These are phyloP conservation scores for Arxiozyma bovina DNA, from an alignment of 1,139 yeast genomes.

Conservation along the genomic window DNA sequence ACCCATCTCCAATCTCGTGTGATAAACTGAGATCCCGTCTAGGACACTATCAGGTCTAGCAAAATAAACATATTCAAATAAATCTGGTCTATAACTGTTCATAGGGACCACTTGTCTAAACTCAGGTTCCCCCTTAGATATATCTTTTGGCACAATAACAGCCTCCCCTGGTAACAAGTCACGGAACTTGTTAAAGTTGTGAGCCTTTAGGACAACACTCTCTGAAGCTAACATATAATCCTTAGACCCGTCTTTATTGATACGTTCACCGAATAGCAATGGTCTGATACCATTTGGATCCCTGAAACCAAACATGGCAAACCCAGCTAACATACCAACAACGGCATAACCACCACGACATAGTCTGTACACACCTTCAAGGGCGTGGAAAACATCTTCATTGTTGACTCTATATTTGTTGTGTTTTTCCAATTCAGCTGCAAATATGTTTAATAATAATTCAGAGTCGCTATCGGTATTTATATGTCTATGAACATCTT, in stretches of 20 bases:
- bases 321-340: constrained; percentile 91
- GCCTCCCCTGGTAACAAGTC: constrained; percentile 95
- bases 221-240: constrained; percentile 96
- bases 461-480: constrained; percentile 96
- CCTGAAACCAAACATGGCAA: constrained; percentile 89
- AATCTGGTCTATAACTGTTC: constrained; percentile 80
- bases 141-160: constrained; percentile 74
- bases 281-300: constrained; percentile 98
- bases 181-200: constrained; percentile 68
- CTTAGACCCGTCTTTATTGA: constrained; percentile 54
- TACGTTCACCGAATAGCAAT: constrained; percentile 72
- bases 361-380: constrained; percentile 67
- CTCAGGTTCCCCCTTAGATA: constrained; percentile 51
- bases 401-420: constrained; percentile 90
- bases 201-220: constrained; percentile 91
- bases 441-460: constrained; percentile 78
- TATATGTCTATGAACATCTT: constrained; percentile 90
- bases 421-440: constrained; percentile 81
- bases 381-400: constrained; percentile 78
- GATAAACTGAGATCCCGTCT: constrained; percentile 91
- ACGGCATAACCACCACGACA: constrained; percentile 96
- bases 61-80: constrained; percentile 93
- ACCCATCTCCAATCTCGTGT: constrained; percentile 93
- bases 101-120: constrained; percentile 81
- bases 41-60: constrained; percentile 95